These are phyloP conservation scores for Candida succiphila DNA, from an alignment of 805 yeast genomes.

Conservation along the genomic window DNA sequence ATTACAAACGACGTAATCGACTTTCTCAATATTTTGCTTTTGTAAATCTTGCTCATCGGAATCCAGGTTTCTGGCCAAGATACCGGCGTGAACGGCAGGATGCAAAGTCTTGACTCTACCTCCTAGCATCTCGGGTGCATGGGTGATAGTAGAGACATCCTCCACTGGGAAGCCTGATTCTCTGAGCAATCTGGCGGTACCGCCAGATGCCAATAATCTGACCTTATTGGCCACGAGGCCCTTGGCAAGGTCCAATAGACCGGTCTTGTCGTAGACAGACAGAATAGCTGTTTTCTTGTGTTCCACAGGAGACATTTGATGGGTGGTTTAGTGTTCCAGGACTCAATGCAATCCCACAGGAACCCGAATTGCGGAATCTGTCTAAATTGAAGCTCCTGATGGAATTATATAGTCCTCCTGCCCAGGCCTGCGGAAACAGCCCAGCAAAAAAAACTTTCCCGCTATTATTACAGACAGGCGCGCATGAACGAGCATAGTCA, in stretches of 20 bases:
- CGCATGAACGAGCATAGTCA: no score
- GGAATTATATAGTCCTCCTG: no score
- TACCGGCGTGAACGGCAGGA: constrained; percentile 98
- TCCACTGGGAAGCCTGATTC: constrained; percentile 98
- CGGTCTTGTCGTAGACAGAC: constrained; percentile 97
- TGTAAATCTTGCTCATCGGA: constrained; percentile 83
- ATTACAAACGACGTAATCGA: constrained; percentile 95
- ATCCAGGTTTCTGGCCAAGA: constrained; percentile 87
- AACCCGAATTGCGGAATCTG: no score
- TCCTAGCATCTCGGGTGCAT: constrained; percentile 98
- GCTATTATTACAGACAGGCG: no score
- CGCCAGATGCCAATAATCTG: constrained; percentile 93
- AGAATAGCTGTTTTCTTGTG: constrained; percentile 82
- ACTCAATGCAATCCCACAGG: no score
- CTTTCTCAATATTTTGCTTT: constrained; percentile 88
- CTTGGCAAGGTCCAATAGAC: constrained; percentile 90
- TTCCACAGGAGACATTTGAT: constrained; percentile 11
- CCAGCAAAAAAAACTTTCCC: no score
- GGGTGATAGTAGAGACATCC: constrained; percentile 89
- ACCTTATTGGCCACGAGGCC: constrained; percentile 85
- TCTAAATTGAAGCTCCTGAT: no score
- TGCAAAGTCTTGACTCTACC: constrained; percentile 98
- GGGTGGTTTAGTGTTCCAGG: neutral
- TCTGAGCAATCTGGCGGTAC: constrained; percentile 88
- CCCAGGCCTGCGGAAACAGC: no score